Base-by-base conservation (phyloP, 2,329 filamentous ascomycete genomes). In the Ramichloridium luteum region DNA sequence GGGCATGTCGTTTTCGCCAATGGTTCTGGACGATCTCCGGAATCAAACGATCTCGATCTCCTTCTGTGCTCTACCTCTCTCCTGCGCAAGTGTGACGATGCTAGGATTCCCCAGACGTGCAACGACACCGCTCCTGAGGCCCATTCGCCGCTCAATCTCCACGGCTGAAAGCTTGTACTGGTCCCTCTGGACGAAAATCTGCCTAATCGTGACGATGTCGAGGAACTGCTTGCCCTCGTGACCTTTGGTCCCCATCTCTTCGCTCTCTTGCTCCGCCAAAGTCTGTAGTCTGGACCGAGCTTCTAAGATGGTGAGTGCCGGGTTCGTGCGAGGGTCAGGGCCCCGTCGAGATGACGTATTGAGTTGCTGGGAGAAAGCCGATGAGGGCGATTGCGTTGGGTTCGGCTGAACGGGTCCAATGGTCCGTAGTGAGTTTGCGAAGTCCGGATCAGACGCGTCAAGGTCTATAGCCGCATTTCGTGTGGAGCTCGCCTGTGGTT, bases 361-460 rank as follows among this genome's bases (percentile, higher is more conserved):
- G 49, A 34, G 57, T 52, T 37, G 48, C 41, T 35, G 43, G 23
- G 31, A 43, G 43, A 68, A 70, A 14, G 62, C 62, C 27, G 70
- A 74, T 25, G 66, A 64, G 18, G 63, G 58, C 8, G 70, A 74
- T 39, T 65, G 59, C 15, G 70, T 71, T 3, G 69, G 69, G 37
- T 65, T 67, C 16, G 70, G 69, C 32, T 64, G 65, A 5, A 75
- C 72, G 33, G 70, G 65, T 35, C 72, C 73, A 36, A 77, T 59
- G 27, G 57, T 60, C 46, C 76, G 80, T 40, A 96, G 81, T 42
- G 85, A 92, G 51, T 74, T 77, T 65, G 86, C 80, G 72, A 67
- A 88, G 48, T 68, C 61, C 1, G 72, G 71, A 48, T 77, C 72
- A 36, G 64, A 66, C 34, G 63, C 71, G 48, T 77, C 73, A 46